Evolutionary conservation across 1,139 yeast genomes (phyloP).

Genomic region (Wickerhamomyces sp.): DNA sequence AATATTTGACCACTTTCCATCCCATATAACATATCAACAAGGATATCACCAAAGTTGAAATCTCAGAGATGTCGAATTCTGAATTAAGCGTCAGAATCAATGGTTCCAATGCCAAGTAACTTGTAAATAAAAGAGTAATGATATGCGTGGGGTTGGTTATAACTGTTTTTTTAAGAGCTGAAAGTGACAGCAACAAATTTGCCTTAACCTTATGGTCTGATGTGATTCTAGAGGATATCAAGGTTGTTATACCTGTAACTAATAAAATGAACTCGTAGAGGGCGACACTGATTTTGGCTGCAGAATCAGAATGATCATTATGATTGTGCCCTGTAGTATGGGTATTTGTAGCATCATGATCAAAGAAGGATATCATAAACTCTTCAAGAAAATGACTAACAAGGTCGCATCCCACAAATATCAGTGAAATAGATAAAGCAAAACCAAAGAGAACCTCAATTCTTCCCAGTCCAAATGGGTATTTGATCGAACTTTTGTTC

Average conservation of each 20-base stretch:
- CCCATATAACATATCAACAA: constrained; percentile 46
- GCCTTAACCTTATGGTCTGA: constrained; percentile 6
- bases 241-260: constrained; percentile 26
- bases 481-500: constrained; percentile 76
- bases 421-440: constrained; percentile 76
- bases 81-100: constrained; percentile 29
- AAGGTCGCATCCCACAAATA: constrained; percentile 89
- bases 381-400: constrained; percentile 83
- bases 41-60: constrained; percentile 48
- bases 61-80: constrained; percentile 39
- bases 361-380: constrained; percentile 46
- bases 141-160: constrained; percentile 58
- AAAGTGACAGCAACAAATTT: not conserved
- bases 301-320: constrained; percentile 1
- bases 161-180: constrained; percentile 13
- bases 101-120: constrained; percentile 22
- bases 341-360: constrained; percentile 30
- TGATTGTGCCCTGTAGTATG: constrained; percentile 30
- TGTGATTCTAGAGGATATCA: constrained; percentile 27
- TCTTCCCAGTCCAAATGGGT: constrained; percentile 89
- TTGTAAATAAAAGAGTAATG: constrained; percentile 55
- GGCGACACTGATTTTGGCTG: constrained; percentile 31
- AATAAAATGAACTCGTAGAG: constrained; percentile 26
- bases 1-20: constrained; percentile 45
- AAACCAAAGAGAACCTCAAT: constrained; percentile 84